Base-by-base conservation (phyloP, 129 eudicot genomes). In the Tagetes patula region DNA sequence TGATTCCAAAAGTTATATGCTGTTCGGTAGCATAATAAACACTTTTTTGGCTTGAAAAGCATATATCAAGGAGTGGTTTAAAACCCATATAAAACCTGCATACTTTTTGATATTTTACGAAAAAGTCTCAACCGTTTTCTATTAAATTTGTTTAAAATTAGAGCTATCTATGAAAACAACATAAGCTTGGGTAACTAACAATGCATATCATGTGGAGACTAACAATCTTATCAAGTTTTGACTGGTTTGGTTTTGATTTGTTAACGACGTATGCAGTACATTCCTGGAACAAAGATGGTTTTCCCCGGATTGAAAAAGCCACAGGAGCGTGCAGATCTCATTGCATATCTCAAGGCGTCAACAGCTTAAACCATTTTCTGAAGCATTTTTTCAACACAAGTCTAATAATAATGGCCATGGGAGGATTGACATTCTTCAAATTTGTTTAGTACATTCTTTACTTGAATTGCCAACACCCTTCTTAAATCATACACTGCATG, bases 241-340 rank as follows among this genome's bases (percentile, higher is more conserved):
- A 46, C 13, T 2, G 13, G 52, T 47, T 47, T 12, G n/a, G n/a
- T 10, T 3, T 12, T 6, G 20, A n/a, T 47, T 47, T 47, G 52
- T 13, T 9, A 46, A 46, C 13, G 10, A 46, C 10, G 50, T 9
- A 46, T 39, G 81, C 84, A 86, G 91, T 86, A 86, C 62, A 83
- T 86, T 49, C 91, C 91, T n/a, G 87, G 87, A 65, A 86, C 91
- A 37, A 86, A 86, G 87, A 86, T 86, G 91, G 91, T 86, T 45
- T 86, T 86, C 81, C 91, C 91, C n/a, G 91, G 91, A 56, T 85
- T 86, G 75, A 86, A 86, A 78, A 86, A 86, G 82, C 91, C 91
- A 41, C 85, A 86, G 64, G 91, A 86, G 0, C 91, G 91, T 61
- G 75, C 84, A 11, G 91, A 86, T 74, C 88, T 86, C 52, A 86